Conservation (phyloP, 495 filamentous ascomycete genomes). For the Umbilicaria muhlenbergii region DNA sequence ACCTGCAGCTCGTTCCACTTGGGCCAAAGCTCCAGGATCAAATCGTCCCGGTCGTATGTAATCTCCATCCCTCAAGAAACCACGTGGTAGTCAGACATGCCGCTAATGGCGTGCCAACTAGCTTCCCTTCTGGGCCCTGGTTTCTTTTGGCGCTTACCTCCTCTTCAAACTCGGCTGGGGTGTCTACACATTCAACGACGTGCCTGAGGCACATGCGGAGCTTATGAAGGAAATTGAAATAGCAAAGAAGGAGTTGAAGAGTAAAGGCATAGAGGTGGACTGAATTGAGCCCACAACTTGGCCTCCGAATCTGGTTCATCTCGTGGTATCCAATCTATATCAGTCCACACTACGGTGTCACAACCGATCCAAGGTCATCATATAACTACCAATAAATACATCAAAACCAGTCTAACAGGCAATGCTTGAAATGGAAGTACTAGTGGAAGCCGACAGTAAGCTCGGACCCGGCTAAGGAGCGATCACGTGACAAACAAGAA, state of each 20-base stretch:
- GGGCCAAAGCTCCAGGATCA: conserved; percentile 44
- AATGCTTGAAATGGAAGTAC: too few relatives aligned
- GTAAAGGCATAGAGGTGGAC: conserved; percentile 33
- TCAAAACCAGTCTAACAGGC: too few relatives aligned
- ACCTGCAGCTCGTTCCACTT: conserved; percentile 71
- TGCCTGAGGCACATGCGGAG: conserved; percentile 79
- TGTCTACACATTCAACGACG: conserved; percentile 91
- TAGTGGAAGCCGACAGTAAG: too few relatives aligned
- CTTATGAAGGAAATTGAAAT: conserved; percentile 52
- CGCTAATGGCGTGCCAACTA: conserved; percentile 16
- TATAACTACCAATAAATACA: too few relatives aligned
- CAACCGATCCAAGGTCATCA: too few relatives aligned
- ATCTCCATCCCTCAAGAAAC: background rate
- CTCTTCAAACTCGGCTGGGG: conserved; percentile 83
- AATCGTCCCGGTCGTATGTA: conserved; percentile 36
- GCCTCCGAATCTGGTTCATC: too few relatives aligned
- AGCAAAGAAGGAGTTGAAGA: conserved; percentile 33
- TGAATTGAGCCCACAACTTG: conserved; percentile 9
- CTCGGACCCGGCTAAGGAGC: too few relatives aligned
- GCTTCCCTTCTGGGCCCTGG: conserved; percentile 85
- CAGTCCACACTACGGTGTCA: too few relatives aligned
- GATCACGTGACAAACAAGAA: too few relatives aligned
- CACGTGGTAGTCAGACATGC: background rate
- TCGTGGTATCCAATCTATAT: too few relatives aligned
- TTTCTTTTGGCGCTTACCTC: conserved; percentile 86